phyloP scores from a whole-genome alignment of 805 yeast species.

The Zygoascus ofunaensis region DNA sequence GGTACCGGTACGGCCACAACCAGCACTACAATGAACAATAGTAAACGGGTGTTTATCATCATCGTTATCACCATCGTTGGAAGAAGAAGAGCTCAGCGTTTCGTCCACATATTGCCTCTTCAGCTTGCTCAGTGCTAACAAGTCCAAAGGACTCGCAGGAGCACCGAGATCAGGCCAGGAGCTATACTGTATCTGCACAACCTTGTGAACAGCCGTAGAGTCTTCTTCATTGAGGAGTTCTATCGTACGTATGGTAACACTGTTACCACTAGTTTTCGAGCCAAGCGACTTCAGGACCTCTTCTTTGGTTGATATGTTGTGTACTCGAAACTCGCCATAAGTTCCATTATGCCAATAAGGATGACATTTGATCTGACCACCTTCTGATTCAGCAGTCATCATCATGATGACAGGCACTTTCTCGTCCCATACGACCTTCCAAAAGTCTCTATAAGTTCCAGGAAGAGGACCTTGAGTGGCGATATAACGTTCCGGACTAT shows the following conservation, averaged over 20 bases:
- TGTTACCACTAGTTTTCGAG: conserved; percentile 35
- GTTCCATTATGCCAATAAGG: conserved; percentile 71
- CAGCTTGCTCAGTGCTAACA: conserved; percentile 46
- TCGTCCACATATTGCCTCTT: conserved; percentile 22
- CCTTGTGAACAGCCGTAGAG: conserved; percentile 30
- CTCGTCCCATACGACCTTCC: conserved; percentile 66
- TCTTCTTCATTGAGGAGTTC: conserved; percentile 21
- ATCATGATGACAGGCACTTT: conserved; percentile 60
- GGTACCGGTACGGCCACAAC: conserved; percentile 96
- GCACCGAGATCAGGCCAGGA: conserved; percentile 86
- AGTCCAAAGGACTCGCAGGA: conserved; percentile 48
- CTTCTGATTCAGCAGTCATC: conserved; percentile 69
- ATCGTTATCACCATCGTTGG: background rate
- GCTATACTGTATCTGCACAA: conserved; percentile 65
- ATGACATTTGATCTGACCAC: conserved; percentile 75
- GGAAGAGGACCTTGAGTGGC: conserved; percentile 91
- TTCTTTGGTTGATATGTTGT: conserved; percentile 20
- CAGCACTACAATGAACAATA: conserved; percentile 89
- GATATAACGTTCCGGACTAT: conserved; percentile 44
- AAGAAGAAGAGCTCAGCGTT: background rate
- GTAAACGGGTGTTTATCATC: conserved; percentile 4
- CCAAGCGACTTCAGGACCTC: conserved; percentile 15
- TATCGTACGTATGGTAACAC: conserved; percentile 20
- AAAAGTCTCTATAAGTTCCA: conserved; percentile 76
- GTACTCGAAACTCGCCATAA: conserved; percentile 29